These are phyloP conservation scores for Cytospora piceae DNA, from an alignment of 2,329 filamentous ascomycete species.

Conservation along the genomic window DNA sequence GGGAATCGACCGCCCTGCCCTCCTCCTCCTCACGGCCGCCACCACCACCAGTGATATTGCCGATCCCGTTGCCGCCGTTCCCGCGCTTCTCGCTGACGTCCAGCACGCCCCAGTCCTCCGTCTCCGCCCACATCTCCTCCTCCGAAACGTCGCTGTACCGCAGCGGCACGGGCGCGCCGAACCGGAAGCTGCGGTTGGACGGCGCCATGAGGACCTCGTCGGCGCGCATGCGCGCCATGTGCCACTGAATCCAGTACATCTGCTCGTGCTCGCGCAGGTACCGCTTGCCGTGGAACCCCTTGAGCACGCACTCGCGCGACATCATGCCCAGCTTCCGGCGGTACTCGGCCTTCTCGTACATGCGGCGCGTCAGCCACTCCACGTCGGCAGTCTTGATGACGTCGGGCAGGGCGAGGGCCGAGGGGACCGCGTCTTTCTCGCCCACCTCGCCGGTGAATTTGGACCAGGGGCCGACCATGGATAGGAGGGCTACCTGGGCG, in stretches of 20 bases:
- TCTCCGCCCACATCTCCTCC: slow-evolving; percentile 32
- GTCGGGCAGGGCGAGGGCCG: slow-evolving; percentile 37
- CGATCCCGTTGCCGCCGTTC: background rate
- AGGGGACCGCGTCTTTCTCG: slow-evolving; percentile 41
- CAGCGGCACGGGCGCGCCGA: slow-evolving; percentile 31
- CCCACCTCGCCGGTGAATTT: slow-evolving; percentile 57
- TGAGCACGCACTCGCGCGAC: slow-evolving; percentile 60
- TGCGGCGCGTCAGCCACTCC: slow-evolving; percentile 55
- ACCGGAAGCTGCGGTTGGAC: slow-evolving; percentile 32
- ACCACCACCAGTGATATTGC: background rate
- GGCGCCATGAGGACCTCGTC: slow-evolving; percentile 28
- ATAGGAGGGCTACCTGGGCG: slow-evolving; percentile 65
- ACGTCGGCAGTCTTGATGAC: slow-evolving; percentile 54
- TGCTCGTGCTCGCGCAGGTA: slow-evolving; percentile 67
- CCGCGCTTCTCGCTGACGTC: slow-evolving; percentile 27
- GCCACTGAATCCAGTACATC: slow-evolving; percentile 56
- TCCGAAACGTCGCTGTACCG: slow-evolving; percentile 33
- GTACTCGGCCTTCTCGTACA: slow-evolving; percentile 63
- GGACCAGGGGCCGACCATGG: slow-evolving; percentile 64
- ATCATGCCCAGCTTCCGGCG: slow-evolving; percentile 62
- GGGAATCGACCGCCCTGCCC: background rate
- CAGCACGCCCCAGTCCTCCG: slow-evolving; percentile 32
- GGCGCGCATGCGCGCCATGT: slow-evolving; percentile 38
- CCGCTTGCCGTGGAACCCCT: slow-evolving; percentile 61
- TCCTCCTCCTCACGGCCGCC: slow-evolving; percentile 7